phyloP scores from a whole-genome alignment of 2,329 filamentous ascomycete genomes.

The Fusarium euwallaceae region DNA sequence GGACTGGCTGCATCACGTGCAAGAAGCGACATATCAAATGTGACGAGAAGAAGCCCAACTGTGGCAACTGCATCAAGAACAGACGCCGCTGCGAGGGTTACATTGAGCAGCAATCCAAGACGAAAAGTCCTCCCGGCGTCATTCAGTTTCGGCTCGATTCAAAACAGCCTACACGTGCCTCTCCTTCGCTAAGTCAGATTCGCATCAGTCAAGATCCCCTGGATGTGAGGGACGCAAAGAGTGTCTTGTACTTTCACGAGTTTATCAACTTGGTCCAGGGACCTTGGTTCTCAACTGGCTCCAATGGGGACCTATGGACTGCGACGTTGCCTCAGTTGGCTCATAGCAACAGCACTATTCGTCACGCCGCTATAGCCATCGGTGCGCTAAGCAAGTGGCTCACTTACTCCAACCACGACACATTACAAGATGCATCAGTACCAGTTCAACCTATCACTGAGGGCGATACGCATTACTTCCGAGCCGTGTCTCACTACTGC shows the following conservation, averaged over 20 bases:
- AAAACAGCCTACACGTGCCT: slow-evolving; percentile 4
- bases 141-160: slow-evolving; percentile 45
- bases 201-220: slow-evolving; percentile 22
- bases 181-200: slow-evolving; percentile 14
- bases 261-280: slow-evolving; percentile 47
- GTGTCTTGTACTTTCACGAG: slow-evolving; percentile 48
- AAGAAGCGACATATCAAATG: slow-evolving; percentile 44
- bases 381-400: slow-evolving; percentile 46
- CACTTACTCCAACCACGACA: background rate
- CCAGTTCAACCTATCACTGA: background rate
- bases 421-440: background rate
- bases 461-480: slow-evolving; percentile 44
- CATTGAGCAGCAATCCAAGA: background rate
- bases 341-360: slow-evolving; percentile 44
- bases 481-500: slow-evolving; percentile 53
- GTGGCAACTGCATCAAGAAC: slow-evolving; percentile 33
- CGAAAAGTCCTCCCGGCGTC: slow-evolving; percentile 1
- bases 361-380: slow-evolving; percentile 50
- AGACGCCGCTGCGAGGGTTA: slow-evolving; percentile 38
- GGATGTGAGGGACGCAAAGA: slow-evolving; percentile 23
- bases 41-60: slow-evolving; percentile 35
- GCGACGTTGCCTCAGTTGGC: slow-evolving; percentile 50
- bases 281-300: slow-evolving; percentile 47
- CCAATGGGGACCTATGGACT: slow-evolving; percentile 46
- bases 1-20: slow-evolving; percentile 42